phyloP scores from a whole-genome alignment of 1,284 basidiomycete genomes.

The Cystobasidium sp. region DNA sequence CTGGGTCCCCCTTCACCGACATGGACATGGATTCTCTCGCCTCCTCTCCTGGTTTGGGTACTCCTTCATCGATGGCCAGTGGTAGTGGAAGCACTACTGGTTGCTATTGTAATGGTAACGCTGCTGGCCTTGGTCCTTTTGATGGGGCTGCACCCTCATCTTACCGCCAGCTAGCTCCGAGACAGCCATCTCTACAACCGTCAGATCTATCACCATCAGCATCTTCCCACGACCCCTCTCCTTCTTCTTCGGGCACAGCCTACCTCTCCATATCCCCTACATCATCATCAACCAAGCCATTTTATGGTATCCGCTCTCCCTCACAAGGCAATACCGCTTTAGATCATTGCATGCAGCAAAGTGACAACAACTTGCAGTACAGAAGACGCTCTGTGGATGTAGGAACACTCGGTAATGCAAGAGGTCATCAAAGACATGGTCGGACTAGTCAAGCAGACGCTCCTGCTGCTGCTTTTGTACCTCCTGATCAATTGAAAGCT shows the following conservation, averaged over 20 bases:
- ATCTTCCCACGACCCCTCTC: too few species aligned
- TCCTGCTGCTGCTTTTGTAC: constrained; percentile 31
- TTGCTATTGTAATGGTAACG: background rate
- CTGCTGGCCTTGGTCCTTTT: background rate
- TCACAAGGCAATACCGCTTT: background rate
- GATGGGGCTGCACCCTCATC: too few species aligned
- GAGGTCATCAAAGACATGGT: constrained; percentile 29
- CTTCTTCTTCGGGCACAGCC: too few species aligned
- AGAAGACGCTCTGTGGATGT: constrained; percentile 40
- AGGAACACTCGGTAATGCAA: constrained; percentile 26
- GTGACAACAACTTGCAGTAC: background rate
- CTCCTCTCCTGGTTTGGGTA: constrained; percentile 5
- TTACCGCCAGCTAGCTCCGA: too few species aligned
- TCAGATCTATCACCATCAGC: too few species aligned
- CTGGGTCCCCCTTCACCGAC: constrained; percentile 18
- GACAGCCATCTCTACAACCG: too few species aligned
- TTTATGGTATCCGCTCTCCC: background rate
- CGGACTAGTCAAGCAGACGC: constrained; percentile 37
- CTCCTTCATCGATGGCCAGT: background rate
- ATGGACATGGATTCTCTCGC: constrained; percentile 15
- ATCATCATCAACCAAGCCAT: too few species aligned
- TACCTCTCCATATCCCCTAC: too few species aligned
- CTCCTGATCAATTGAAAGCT: constrained; percentile 37
- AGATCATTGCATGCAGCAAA: background rate
- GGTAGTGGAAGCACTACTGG: background rate